Conservation (phyloP, 768 basidiomycete genomes). For the Russula dissimulans region DNA sequence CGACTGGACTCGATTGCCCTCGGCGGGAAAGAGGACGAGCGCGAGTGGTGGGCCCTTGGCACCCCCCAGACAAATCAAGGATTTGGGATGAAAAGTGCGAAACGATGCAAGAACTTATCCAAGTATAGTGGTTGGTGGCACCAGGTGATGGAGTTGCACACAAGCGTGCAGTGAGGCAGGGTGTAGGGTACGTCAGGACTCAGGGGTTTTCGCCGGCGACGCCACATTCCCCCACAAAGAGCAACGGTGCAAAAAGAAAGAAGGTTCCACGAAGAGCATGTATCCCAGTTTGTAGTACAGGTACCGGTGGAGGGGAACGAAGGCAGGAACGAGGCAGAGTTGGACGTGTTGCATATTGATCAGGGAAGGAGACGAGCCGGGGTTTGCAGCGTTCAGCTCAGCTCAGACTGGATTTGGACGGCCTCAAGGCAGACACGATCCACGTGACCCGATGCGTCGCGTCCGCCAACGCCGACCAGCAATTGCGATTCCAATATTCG, state of each 20-base stretch:
- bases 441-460: too few relatives aligned
- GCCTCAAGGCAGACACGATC: too few relatives aligned
- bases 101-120: constrained; percentile 1
- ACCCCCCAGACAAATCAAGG: background rate
- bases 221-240: background rate
- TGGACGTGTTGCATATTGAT: background rate
- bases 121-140: background rate
- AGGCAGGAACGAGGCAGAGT: constrained; percentile 2
- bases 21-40: background rate
- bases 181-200: constrained; percentile 8
- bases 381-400: too few relatives aligned
- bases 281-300: background rate
- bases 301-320: background rate
- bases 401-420: too few relatives aligned
- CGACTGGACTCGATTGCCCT: background rate
- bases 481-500: too few relatives aligned
- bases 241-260: background rate
- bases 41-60: background rate
- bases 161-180: constrained; percentile 1
- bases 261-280: background rate
- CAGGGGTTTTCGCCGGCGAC: background rate
- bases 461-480: too few relatives aligned
- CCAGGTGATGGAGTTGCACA: background rate
- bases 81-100: background rate
- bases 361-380: background rate